Evolutionary conservation across 768 basidiomycete genomes (phyloP).

Genomic region (Boletus sensibilis): DNA sequence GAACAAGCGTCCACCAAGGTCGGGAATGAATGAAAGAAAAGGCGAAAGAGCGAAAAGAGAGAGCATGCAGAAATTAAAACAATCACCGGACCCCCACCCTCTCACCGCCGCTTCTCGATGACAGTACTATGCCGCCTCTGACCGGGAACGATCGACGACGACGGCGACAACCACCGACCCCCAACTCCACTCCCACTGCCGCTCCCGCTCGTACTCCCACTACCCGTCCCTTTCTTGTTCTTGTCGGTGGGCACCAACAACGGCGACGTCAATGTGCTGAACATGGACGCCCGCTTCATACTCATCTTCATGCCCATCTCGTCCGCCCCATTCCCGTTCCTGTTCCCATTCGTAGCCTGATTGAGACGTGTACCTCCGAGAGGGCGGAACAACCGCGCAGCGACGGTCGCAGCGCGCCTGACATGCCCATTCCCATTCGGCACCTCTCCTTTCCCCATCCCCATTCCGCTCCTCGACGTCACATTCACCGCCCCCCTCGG

Average conservation of each 20-base stretch:
- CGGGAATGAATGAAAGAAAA: background rate
- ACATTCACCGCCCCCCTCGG: constrained; percentile 36
- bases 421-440: background rate
- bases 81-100: background rate
- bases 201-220: background rate
- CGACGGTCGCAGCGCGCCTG: constrained; percentile 15
- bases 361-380: background rate
- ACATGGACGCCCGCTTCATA: constrained; percentile 23
- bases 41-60: background rate
- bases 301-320: constrained; percentile 12
- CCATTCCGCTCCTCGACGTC: no score
- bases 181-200: constrained; percentile 6
- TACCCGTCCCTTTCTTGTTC: background rate
- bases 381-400: constrained; percentile 22
- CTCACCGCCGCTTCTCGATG: constrained; percentile 7
- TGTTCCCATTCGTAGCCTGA: background rate
- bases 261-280: constrained; percentile 8
- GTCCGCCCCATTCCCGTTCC: background rate
- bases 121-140: constrained; percentile 8
- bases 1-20: background rate
- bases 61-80: background rate
- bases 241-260: constrained; percentile 3
- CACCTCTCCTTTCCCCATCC: background rate
- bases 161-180: constrained; percentile 1
- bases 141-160: background rate